Evolutionary conservation across 257 asterid species (phyloP).

Genomic region (Plectranthus barbatus): DNA sequence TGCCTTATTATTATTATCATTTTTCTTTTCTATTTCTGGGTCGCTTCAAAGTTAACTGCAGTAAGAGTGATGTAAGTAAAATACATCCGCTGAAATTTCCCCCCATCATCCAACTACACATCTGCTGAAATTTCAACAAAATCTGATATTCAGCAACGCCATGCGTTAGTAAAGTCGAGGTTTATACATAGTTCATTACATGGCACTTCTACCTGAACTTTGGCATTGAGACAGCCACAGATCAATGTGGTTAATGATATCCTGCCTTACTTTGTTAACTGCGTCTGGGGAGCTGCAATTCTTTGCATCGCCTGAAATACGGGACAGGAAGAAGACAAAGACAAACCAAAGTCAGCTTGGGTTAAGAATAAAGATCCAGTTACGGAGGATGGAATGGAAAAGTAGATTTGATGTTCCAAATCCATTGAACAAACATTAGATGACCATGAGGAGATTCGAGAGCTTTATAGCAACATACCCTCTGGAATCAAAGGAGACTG

Average conservation of each 20-base stretch:
- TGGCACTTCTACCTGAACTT: slow-evolving; percentile 43
- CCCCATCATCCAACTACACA: slow-evolving; percentile 5
- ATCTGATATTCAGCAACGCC: neutral
- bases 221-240: slow-evolving; percentile 82
- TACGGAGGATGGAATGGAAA: neutral
- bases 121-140: slow-evolving; percentile 2
- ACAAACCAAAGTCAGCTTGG: neutral
- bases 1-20: too few relatives aligned
- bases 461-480: slow-evolving; percentile 37
- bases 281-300: slow-evolving; percentile 77
- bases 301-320: slow-evolving; percentile 53
- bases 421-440: neutral
- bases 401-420: neutral
- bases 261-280: slow-evolving; percentile 66
- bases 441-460: neutral
- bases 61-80: too few relatives aligned
- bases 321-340: neutral
- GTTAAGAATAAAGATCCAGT: too few relatives aligned
- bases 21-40: too few relatives aligned
- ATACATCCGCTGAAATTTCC: too few relatives aligned
- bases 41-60: too few relatives aligned
- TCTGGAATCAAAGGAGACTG: slow-evolving; percentile 73
- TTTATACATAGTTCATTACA: slow-evolving; percentile 19
- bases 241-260: slow-evolving; percentile 55
- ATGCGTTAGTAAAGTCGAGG: neutral